phyloP scores from a whole-genome alignment of 345 rosid species.

The Litchi chinensis region DNA sequence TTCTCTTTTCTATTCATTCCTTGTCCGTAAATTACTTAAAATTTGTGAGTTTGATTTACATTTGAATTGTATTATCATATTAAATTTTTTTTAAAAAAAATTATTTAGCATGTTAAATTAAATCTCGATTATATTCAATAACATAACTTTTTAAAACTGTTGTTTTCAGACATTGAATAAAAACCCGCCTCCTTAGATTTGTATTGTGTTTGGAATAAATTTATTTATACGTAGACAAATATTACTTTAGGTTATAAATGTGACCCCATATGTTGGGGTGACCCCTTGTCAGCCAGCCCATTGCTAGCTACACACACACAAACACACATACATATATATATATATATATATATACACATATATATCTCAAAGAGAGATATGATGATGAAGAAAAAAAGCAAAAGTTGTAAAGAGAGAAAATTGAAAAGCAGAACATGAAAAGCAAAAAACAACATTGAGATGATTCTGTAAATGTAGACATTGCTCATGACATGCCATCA shows the following conservation, averaged over 20 bases:
- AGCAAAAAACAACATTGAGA: constrained; percentile 18
- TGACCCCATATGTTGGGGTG: constrained; percentile 6
- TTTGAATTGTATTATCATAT: too few relatives aligned
- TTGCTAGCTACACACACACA: neutral
- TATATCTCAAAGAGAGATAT: neutral
- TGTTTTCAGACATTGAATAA: too few relatives aligned
- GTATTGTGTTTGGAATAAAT: neutral
- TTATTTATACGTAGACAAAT: neutral
- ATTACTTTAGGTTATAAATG: neutral
- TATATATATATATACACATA: neutral
- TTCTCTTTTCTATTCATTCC: too few relatives aligned
- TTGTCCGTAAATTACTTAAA: too few relatives aligned
- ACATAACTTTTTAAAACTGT: too few relatives aligned
- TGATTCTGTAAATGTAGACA: constrained; percentile 34
- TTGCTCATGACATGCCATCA: constrained; percentile 47
- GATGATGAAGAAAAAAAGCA: constrained; percentile 9
- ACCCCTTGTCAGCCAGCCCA: neutral
- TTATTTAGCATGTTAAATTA: too few relatives aligned
- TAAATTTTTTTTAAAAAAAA: too few relatives aligned
- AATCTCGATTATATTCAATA: too few relatives aligned
- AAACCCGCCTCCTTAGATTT: too few relatives aligned
- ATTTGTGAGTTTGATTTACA: too few relatives aligned
- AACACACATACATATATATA: too few relatives aligned
- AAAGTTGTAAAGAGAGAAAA: constrained; percentile 20
- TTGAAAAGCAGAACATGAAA: constrained; percentile 20